Evolutionary conservation across 768 basidiomycete genomes (phyloP), one percentile per base, ranked within the genome.

Genomic region (Termitomyces bulborhizus): DNA sequence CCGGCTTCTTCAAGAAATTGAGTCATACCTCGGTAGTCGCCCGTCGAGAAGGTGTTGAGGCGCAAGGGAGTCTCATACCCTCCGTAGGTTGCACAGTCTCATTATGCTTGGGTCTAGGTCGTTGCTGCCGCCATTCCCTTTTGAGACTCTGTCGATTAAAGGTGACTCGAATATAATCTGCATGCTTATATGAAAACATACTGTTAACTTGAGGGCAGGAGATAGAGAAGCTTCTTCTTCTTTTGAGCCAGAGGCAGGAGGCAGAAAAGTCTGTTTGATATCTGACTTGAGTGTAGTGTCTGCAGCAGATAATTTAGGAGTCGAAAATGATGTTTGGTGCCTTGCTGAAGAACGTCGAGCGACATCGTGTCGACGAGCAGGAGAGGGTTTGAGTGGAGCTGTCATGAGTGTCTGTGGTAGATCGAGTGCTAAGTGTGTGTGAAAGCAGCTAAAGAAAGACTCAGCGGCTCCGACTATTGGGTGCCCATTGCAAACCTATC

Each of bases 331-430:
- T n/a, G 21, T 18, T 53, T 47, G 53, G 11, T 31, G 18, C 52
- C 29, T 60, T 18, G 42, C 13, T 4, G 40, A 6, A 27, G 39
- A 31, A 36, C 43, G 45, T 42, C 40, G 37, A 46, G 53, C n/a
- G 27, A 27, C 24, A 29, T 50, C 50, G 37, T 16, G 46, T 21
- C n/a, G 54, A 37, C 49, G 41, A 50, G 53, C 29, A 54, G 56
- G 40, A 44, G 40, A 16, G 9, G 40, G 16, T 15, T 51, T 54
- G 12, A 40, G 24, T 18, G 50, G 12, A 31, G 37, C 36, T n/a
- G 21, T 40, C 61, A 62, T 57, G 16, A 27, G 8, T 9, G 24
- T 26, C 34, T 4, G 9, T n/a, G n/a, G n/a, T n/a, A n/a, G n/a
- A n/a, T n/a, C n/a, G n/a, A n/a, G n/a, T n/a, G n/a, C n/a, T n/a